Base-by-base conservation (phyloP, 2,329 filamentous ascomycete species). In the Fusarium tjaetaba region DNA sequence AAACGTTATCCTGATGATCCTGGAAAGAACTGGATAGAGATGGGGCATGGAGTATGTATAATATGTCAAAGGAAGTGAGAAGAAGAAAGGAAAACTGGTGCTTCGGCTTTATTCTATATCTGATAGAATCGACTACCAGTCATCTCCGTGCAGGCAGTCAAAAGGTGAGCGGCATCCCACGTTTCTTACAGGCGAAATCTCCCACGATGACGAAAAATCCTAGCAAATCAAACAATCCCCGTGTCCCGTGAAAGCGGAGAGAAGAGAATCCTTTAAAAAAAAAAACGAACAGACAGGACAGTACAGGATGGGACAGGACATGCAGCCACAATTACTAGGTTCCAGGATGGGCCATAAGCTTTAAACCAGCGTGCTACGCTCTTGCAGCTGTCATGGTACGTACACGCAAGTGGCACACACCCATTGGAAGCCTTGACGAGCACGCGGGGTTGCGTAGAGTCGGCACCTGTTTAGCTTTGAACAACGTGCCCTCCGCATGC, bases 231-330 rank as follows among this genome's bases (percentile, higher is more conserved):
- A 58, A 32, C 38, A 58, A 46, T 58, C 38, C 55, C 55, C 55
- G 55, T 58, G 55, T 46, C 28, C 55, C 55, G 41, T 34, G 38
- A 58, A 58, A 58, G 55, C 55, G 55, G 55, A 58, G 55, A 88
- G 55, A 36, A 45, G 30, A 53, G 55, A 63, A 88, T 79, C 63
- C 38, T 56, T 42, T 32, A 14, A 36, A 43, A 9, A 24, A 30
- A 41, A 13, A 15, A 28, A 28, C 38, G 18, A 24, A 14, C 22
- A n/a, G 41, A 55, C 20, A 28, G 26, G 20, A 22, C 18, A 38
- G 18, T 13, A 26, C 34, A 53, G 34, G 24, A 38, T 36, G 26
- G 24, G 26, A 56, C 52, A 42, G 20, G 15, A 42, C 36, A 56
- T 56, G 52, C 52, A 42, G 52, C 52, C 52, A 56, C 38, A 56